Evolutionary conservation across 306 rosid genomes (phyloP).

Genomic region (Parietaria judaica): DNA sequence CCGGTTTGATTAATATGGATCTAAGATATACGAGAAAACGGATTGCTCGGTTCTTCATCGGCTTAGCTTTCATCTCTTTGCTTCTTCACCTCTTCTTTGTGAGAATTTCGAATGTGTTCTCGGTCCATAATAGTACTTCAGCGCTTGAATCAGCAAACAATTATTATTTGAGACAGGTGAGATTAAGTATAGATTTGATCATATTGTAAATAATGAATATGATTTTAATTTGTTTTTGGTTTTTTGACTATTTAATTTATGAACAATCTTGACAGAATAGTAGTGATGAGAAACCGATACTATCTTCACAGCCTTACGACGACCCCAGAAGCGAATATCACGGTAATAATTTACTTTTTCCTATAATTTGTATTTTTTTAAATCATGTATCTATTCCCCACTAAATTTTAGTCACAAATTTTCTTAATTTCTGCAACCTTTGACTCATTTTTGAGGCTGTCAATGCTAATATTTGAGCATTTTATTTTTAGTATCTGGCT

Average conservation of each 20-base stretch:
- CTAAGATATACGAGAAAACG: constrained; percentile 66
- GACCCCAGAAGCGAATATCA: constrained; percentile 54
- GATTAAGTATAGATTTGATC: constrained; percentile 5
- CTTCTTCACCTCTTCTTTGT: constrained; percentile 64
- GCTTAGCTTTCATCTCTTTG: constrained; percentile 66
- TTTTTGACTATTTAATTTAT: constrained; percentile 11
- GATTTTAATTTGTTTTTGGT: constrained; percentile 9
- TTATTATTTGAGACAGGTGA: constrained; percentile 51
- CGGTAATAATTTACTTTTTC: constrained; percentile 27
- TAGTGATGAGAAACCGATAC: constrained; percentile 56
- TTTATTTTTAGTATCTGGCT: too few species aligned
- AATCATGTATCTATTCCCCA: too few species aligned
- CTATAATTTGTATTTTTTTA: too few species aligned
- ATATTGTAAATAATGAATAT: too few species aligned
- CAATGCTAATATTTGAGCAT: neutral
- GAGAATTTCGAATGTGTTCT: constrained; percentile 41
- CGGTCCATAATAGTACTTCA: constrained; percentile 23
- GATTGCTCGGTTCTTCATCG: constrained; percentile 60
- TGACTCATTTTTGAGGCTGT: neutral
- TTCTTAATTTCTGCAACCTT: neutral
- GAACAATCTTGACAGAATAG: constrained; percentile 34
- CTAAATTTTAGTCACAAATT: too few species aligned
- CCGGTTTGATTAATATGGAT: constrained; percentile 18
- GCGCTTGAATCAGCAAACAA: constrained; percentile 32
- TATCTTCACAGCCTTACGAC: constrained; percentile 61